These are phyloP conservation scores for Lantana camara DNA, from an alignment of 257 asterid species.

Conservation along the genomic window DNA sequence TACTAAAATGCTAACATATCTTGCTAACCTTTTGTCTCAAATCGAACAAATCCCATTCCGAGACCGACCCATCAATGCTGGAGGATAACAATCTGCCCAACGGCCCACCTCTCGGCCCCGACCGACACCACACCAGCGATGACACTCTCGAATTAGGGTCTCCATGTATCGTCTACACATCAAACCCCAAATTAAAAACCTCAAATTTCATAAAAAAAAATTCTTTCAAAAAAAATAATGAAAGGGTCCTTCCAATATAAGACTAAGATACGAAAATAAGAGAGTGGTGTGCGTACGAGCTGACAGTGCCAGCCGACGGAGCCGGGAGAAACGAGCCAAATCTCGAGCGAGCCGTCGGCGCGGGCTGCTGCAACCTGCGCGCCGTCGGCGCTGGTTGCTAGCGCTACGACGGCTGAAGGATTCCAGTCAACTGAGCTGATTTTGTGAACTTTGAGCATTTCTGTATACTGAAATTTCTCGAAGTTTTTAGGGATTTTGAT, in stretches of 20 bases:
- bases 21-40: constrained; percentile 73
- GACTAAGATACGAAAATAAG: constrained; percentile 4
- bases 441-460: constrained; percentile 57
- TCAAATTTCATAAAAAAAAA: too few species aligned
- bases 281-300: constrained; percentile 57
- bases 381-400: constrained; percentile 90
- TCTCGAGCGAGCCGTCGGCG: constrained; percentile 84
- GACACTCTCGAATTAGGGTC: constrained; percentile 77
- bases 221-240: not conserved
- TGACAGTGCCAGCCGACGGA: constrained; percentile 99
- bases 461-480: not conserved
- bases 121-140: constrained; percentile 88
- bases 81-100: constrained; percentile 74
- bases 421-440: constrained; percentile 75
- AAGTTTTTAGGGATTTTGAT: constrained; percentile 8
- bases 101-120: constrained; percentile 53
- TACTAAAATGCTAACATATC: not conserved
- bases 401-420: constrained; percentile 83
- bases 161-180: constrained; percentile 82
- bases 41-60: constrained; percentile 87
- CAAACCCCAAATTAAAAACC: constrained; percentile 31
- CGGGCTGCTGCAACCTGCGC: constrained; percentile 98
- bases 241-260: not conserved
- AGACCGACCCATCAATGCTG: constrained; percentile 84
- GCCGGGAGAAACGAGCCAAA: constrained; percentile 99